A percentile compares a stretch with the other conserved stretches of the same genome.
Conservation (phyloP, 139 green algal genomes). For the Spirogloea muscicola region DNA sequence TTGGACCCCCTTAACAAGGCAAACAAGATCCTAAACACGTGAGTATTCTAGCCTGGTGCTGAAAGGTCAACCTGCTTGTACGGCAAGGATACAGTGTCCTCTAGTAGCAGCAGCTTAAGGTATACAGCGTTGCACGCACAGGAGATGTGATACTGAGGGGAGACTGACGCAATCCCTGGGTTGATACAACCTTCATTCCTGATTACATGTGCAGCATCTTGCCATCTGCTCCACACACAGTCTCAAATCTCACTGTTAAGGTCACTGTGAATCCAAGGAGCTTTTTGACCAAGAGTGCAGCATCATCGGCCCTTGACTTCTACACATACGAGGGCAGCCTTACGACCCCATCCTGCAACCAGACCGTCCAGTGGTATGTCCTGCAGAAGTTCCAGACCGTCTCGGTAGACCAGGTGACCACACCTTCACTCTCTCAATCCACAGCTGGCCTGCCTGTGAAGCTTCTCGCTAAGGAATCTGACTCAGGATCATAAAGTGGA, state of each 20-base stretch:
- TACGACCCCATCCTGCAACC: slow-evolving; percentile 4
- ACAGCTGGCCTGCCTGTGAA: no score
- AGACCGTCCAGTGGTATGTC: slow-evolving; percentile 9
- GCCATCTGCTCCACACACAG: background rate
- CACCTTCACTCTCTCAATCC: background rate
- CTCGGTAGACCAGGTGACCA: slow-evolving; percentile 4
- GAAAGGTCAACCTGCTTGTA: background rate
- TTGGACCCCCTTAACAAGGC: slow-evolving; percentile 3
- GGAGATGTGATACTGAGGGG: background rate
- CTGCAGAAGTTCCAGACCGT: background rate
- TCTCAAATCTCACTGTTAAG: background rate
- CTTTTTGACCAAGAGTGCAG: background rate
- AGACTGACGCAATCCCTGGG: background rate
- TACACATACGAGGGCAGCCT: background rate
- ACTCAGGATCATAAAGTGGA: no score
- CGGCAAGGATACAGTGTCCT: background rate
- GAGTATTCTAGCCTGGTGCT: slow-evolving; percentile 2
- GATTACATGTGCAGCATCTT: background rate
- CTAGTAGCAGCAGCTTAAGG: background rate
- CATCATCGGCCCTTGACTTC: background rate
- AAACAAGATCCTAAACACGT: slow-evolving; percentile 1
- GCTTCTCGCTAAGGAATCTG: no score
- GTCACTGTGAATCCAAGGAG: background rate
- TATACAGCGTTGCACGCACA: background rate
- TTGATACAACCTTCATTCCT: no score